phyloP scores from a whole-genome alignment of 108 stramenopile genomes.

The Nitzschia sp. region DNA sequence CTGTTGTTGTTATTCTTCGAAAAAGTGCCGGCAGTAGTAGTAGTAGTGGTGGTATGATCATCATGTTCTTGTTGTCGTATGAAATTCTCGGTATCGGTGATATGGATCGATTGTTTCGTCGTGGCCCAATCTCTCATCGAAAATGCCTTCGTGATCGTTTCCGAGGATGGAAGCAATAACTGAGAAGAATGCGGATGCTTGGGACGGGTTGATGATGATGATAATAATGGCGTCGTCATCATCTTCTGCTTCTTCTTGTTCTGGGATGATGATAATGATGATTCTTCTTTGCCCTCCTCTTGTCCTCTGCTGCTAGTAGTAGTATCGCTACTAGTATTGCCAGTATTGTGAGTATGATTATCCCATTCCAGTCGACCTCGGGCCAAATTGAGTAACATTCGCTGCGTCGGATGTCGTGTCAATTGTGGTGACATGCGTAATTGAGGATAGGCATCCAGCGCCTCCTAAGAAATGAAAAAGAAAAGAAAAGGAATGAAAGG shows the following conservation, averaged over 20 bases:
- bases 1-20: background rate
- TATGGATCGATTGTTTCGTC: constrained; percentile 22
- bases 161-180: constrained; percentile 43
- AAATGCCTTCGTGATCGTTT: constrained; percentile 60
- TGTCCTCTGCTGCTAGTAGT: background rate
- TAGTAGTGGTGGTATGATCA: too few species aligned
- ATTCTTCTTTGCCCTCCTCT: too few species aligned
- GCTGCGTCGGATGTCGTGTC: constrained; percentile 6
- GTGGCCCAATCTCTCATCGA: constrained; percentile 60
- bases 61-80: too few species aligned
- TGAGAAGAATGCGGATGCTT: background rate
- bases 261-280: constrained; percentile 19
- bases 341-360: too few species aligned
- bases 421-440: constrained; percentile 37
- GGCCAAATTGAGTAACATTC: constrained; percentile 14
- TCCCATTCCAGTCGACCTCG: constrained; percentile 14
- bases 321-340: background rate
- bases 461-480: too few species aligned
- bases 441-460: constrained; percentile 52
- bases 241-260: background rate
- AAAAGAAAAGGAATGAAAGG: too few species aligned
- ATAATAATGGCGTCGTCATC: too few species aligned
- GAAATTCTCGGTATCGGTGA: background rate
- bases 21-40: background rate
- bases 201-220: too few species aligned